Percentiles rank a stretch among this genome's conserved stretches.
These are phyloP conservation scores for Liquidambar formosana DNA, from an alignment of 164 flowering plant genomes.

Conservation along the genomic window DNA sequence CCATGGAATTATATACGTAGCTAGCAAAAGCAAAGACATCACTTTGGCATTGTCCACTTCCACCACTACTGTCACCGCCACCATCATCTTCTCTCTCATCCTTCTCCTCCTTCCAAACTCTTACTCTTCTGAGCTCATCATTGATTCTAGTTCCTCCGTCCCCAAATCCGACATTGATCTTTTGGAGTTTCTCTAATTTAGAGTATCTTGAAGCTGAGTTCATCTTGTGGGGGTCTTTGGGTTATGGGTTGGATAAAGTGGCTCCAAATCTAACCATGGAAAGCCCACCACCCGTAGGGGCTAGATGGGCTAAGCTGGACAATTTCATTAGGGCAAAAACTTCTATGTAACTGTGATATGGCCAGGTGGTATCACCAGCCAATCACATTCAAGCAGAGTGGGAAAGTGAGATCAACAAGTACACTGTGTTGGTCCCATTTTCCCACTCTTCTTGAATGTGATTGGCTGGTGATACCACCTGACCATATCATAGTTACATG, in stretches of 20 bases:
- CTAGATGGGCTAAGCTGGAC: constrained; percentile 47
- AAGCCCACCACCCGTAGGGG: constrained; percentile 72
- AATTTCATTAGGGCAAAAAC: no score
- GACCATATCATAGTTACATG: no score
- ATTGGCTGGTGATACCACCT: no score
- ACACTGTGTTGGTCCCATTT: no score
- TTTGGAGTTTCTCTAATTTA: constrained; percentile 69
- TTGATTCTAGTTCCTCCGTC: no score
- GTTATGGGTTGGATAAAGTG: constrained; percentile 52
- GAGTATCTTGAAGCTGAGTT: constrained; percentile 85
- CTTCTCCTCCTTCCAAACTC: constrained; percentile 1
- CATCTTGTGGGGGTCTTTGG: constrained; percentile 66
- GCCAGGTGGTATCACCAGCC: no score
- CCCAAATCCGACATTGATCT: constrained; percentile 42
- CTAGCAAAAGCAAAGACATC: background rate
- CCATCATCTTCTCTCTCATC: background rate
- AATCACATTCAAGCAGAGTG: no score
- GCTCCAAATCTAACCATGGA: constrained; percentile 50
- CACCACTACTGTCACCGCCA: background rate
- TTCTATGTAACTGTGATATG: no score
- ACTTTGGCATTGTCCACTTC: background rate
- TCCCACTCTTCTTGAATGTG: no score
- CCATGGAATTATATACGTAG: no score
- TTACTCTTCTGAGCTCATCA: background rate
- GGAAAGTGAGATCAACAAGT: no score